These are phyloP conservation scores for Termitomyces sp. DNA, from an alignment of 768 basidiomycete genomes.

Conservation along the genomic window DNA sequence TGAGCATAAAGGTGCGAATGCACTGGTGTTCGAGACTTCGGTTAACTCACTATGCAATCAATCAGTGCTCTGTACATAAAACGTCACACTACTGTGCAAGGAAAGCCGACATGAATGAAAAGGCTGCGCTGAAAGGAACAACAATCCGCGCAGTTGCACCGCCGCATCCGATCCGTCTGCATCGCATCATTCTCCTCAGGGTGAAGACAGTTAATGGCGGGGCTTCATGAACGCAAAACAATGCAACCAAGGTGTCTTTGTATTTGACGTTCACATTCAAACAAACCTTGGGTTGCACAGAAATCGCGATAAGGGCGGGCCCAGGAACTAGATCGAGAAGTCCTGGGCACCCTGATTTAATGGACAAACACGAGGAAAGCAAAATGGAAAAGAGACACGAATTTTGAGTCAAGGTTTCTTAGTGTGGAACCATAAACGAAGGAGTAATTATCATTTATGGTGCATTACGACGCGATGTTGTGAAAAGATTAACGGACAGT, in stretches of 20 bases:
- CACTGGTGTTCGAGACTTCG: constrained; percentile 10
- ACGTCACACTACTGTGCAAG: constrained; percentile 8
- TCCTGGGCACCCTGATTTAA: constrained; percentile 6
- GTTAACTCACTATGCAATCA: constrained; percentile 13
- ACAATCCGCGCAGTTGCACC: constrained; percentile 2
- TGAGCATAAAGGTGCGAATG: constrained; percentile 10
- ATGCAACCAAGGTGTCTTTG: constrained; percentile 1
- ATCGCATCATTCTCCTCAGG: constrained; percentile 15
- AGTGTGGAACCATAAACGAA: constrained; percentile 11
- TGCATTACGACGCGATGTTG: constrained; percentile 10
- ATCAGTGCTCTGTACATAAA: constrained; percentile 16
- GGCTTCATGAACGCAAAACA: background rate
- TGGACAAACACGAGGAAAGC: constrained; percentile 7
- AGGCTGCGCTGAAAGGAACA: constrained; percentile 4
- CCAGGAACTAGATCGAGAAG: constrained; percentile 10
- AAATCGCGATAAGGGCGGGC: constrained; percentile 28
- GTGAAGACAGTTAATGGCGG: background rate
- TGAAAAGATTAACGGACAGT: constrained; percentile 14
- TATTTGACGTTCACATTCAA: background rate
- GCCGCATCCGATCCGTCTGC: constrained; percentile 10
- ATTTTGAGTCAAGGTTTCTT: constrained; percentile 8
- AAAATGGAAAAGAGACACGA: constrained; percentile 12
- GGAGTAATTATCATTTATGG: constrained; percentile 6
- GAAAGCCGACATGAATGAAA: constrained; percentile 10
- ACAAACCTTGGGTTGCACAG: constrained; percentile 16